These are phyloP conservation scores for Capsicum pubescens DNA, from an alignment of 257 asterid genomes.

Conservation along the genomic window DNA sequence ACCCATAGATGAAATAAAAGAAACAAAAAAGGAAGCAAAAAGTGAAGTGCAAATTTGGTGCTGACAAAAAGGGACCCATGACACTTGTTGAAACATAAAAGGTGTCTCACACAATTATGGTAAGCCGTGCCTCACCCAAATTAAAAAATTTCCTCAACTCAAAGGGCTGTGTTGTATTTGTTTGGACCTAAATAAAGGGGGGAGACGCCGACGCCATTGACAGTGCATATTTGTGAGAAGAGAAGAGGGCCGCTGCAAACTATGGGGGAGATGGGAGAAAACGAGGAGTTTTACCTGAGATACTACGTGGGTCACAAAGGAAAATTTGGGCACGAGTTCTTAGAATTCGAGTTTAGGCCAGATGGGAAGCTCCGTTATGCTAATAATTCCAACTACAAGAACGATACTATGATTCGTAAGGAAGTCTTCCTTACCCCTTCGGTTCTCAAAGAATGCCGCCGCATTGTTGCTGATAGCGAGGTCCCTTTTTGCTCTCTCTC, in stretches of 20 bases:
- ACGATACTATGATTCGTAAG: slow-evolving; percentile 97
- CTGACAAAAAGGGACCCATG: no score
- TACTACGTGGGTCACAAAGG: slow-evolving; percentile 98
- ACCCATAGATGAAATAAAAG: no score
- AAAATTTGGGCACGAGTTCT: slow-evolving; percentile 90
- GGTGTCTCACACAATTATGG: no score
- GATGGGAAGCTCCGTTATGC: slow-evolving; percentile 98
- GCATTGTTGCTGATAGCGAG: slow-evolving; percentile 88
- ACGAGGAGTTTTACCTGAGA: slow-evolving; percentile 83
- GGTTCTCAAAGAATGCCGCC: slow-evolving; percentile 94
- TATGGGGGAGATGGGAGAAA: slow-evolving; percentile 62
- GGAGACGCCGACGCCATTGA: background rate
- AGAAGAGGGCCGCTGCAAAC: background rate
- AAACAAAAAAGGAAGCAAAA: no score
- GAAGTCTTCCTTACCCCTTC: slow-evolving; percentile 90
- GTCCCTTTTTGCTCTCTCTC: slow-evolving; percentile 30
- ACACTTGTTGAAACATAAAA: no score
- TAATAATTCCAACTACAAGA: slow-evolving; percentile 95
- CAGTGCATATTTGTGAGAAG: background rate
- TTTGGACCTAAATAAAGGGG: background rate
- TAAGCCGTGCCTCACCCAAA: no score
- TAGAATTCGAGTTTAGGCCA: slow-evolving; percentile 92
- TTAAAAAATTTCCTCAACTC: background rate
- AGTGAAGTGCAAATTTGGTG: no score
- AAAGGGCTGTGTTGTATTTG: background rate